Percentiles rank a stretch among this genome's conserved stretches.
Conservation (phyloP, 192 early-diverging fungal species). For the Gonapodya prolifera region DNA sequence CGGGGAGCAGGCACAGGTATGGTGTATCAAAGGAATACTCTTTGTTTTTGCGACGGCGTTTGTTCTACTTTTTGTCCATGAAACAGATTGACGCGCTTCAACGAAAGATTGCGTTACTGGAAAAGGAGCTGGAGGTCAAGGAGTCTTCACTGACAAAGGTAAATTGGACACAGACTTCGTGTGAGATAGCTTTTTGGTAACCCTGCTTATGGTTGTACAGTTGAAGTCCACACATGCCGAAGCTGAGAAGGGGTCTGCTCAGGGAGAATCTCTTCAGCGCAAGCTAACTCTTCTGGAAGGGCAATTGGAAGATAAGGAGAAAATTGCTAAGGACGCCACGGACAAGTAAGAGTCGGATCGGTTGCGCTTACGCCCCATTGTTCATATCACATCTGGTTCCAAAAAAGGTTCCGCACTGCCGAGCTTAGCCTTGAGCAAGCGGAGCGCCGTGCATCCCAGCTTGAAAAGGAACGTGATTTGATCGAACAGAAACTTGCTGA, state of each 20-base stretch:
- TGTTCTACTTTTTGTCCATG: too few relatives aligned
- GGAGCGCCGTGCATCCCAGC: slow-evolving; percentile 75
- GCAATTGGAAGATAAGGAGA: slow-evolving; percentile 44
- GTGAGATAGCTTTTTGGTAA: background rate
- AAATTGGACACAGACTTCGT: background rate
- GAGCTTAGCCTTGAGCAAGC: slow-evolving; percentile 76
- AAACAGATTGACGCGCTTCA: slow-evolving; percentile 4
- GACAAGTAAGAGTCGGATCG: slow-evolving; percentile 27
- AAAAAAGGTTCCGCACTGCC: slow-evolving; percentile 21
- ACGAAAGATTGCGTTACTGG: slow-evolving; percentile 7
- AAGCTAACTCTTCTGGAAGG: slow-evolving; percentile 32
- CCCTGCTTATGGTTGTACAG: slow-evolving; percentile 10
- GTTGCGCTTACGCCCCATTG: background rate
- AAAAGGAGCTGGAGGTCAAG: slow-evolving; percentile 8
- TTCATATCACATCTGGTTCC: too few relatives aligned
- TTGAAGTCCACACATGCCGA: slow-evolving; percentile 30
- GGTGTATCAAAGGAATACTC: background rate
- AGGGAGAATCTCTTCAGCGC: slow-evolving; percentile 27
- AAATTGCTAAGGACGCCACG: slow-evolving; percentile 47
- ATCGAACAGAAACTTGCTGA: slow-evolving; percentile 66
- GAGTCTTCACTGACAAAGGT: slow-evolving; percentile 2
- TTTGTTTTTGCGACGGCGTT: too few relatives aligned
- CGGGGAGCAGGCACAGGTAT: background rate
- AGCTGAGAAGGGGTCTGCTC: slow-evolving; percentile 26
- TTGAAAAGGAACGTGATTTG: slow-evolving; percentile 54